Percentiles rank a stretch among this genome's conserved stretches.
Evolutionary conservation across 768 basidiomycete genomes (phyloP).

Genomic region (Porpolomopsis calyptriformis): DNA sequence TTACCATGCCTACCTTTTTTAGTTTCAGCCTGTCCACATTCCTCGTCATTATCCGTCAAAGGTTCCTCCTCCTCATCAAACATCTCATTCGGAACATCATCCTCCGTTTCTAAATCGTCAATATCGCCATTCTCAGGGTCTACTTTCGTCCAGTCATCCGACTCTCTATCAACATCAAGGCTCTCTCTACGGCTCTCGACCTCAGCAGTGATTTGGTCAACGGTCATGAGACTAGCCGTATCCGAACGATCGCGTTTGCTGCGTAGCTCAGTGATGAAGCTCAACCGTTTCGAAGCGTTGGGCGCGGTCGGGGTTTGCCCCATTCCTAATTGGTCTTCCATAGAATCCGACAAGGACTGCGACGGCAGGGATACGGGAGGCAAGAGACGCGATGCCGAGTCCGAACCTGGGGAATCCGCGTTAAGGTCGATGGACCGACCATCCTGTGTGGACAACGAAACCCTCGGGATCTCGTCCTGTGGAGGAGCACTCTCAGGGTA

Average conservation of each 20-base stretch:
- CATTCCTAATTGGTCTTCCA: constrained; percentile 41
- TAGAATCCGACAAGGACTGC: constrained; percentile 72
- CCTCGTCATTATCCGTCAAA: constrained; percentile 32
- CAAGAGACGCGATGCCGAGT: constrained; percentile 51
- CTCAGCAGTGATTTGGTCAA: constrained; percentile 96
- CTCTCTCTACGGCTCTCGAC: constrained; percentile 66
- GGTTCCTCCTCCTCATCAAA: constrained; percentile 36
- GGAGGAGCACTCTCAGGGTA: constrained; percentile 14
- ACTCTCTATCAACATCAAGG: constrained; percentile 34
- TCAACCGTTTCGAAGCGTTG: constrained; percentile 55
- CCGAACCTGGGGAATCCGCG: constrained; percentile 22
- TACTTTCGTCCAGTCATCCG: constrained; percentile 69
- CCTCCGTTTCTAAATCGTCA: constrained; percentile 26
- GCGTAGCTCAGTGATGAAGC: constrained; percentile 71
- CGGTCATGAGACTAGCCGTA: constrained; percentile 85
- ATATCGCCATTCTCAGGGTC: constrained; percentile 36
- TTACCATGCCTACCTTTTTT: too few relatives aligned
- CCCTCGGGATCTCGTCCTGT: constrained; percentile 49
- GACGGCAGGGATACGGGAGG: constrained; percentile 72
- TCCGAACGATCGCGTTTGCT: constrained; percentile 79
- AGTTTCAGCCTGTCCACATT: too few relatives aligned
- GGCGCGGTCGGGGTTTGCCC: constrained; percentile 29
- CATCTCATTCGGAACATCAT: constrained; percentile 23
- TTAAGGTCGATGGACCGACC: constrained; percentile 55
- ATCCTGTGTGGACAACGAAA: constrained; percentile 69